Evolutionary conservation across 2,329 filamentous ascomycete species (phyloP), one percentile per base, ranked within the genome.

Genomic region (Venturia pyrina): DNA sequence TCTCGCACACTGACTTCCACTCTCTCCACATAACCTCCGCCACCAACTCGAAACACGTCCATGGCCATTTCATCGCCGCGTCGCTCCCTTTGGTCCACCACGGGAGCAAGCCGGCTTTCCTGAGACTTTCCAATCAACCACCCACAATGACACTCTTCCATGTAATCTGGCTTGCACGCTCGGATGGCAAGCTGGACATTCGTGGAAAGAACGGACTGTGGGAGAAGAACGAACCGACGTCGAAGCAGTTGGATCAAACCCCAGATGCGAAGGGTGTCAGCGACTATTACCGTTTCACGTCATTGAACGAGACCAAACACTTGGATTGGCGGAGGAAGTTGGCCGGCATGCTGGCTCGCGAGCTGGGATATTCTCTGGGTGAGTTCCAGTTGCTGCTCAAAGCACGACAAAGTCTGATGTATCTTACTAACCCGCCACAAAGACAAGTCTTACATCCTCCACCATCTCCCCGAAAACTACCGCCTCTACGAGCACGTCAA

Each of bases 291-390:
- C 79, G 81, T 66, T 75, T 79, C 68, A 77, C 85, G 7, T 75
- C 76, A 13, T 72, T 75, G 11, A 79, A 83, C 59, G 81, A 85
- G 68, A 72, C 77, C 5, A 85, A 85, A 70, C 79, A 82, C 69
- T 70, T 82, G 7, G 83, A 86, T 69, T 86, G 83, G 83, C 76
- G 83, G 65, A 76, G 83, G 68, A 85, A 85, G 74, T 75, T 86
- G 66, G 83, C 81, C 28, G 81, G 81, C n/a, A 85, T 85, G 82
- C 74, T 85, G 37, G 76, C 82, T 70, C 75, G 80, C 69, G 79
- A 83, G 69, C 70, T 85, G 56, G 78, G 77, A 71, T 17, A 44
- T 24, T 40, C 56, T 4, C 37, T 46, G 24, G 63, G 37, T 59
- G 63, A 24, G 53, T 57, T 43, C 21, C 2, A 28, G 28, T 40